Percentiles rank a stretch among this genome's conserved stretches.
These are phyloP conservation scores for Paecilomyces formosus DNA, from an alignment of 2,329 filamentous ascomycete genomes.

Conservation along the genomic window DNA sequence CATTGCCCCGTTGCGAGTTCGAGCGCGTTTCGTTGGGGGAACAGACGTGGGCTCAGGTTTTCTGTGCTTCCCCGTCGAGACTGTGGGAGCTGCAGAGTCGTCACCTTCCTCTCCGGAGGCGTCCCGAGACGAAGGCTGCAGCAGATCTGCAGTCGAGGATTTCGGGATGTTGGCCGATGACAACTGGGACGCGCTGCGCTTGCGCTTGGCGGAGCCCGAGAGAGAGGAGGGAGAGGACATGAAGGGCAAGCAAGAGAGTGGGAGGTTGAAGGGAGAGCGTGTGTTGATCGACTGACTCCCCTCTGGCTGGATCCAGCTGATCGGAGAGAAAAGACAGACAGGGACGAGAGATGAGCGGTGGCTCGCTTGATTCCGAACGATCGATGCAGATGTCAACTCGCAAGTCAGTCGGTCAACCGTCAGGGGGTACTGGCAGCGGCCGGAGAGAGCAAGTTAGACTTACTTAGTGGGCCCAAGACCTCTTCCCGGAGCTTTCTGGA, in stretches of 20 bases:
- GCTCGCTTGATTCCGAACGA: background rate
- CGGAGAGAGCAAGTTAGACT: too few relatives aligned
- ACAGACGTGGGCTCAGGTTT: slow-evolving; percentile 42
- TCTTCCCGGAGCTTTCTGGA: background rate
- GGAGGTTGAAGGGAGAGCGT: background rate
- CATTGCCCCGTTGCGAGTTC: slow-evolving; percentile 42
- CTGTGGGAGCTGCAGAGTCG: slow-evolving; percentile 54
- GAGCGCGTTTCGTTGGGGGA: slow-evolving; percentile 68
- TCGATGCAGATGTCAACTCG: slow-evolving; percentile 1
- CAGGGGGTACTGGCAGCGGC: background rate
- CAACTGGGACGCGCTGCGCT: slow-evolving; percentile 51
- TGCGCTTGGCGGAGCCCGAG: slow-evolving; percentile 62
- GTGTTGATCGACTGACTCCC: background rate
- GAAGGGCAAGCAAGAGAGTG: slow-evolving; percentile 7
- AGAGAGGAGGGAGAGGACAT: slow-evolving; percentile 57
- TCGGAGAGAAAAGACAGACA: background rate
- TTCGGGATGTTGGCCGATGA: slow-evolving; percentile 43
- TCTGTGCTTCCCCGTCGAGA: slow-evolving; percentile 43
- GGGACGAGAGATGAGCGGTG: background rate
- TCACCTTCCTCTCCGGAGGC: slow-evolving; percentile 75
- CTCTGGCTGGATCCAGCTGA: background rate
- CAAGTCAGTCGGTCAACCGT: background rate
- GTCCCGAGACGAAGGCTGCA: slow-evolving; percentile 70
- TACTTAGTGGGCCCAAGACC: background rate
- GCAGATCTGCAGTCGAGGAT: slow-evolving; percentile 50